These are phyloP conservation scores for Penicillium paradoxum DNA, from an alignment of 495 filamentous ascomycete species.

Conservation along the genomic window DNA sequence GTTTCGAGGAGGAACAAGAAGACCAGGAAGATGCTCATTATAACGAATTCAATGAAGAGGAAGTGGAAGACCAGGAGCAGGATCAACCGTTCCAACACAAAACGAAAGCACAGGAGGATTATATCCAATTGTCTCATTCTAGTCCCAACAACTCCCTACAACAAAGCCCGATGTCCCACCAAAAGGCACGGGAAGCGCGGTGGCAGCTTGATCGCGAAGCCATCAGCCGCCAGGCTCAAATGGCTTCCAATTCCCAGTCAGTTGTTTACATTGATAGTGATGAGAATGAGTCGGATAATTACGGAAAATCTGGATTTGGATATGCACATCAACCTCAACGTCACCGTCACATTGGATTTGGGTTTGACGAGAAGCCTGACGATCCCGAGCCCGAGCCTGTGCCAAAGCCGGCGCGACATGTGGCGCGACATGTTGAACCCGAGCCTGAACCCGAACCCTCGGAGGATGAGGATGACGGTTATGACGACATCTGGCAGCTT, in stretches of 20 bases:
- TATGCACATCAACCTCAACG: conserved; percentile 11
- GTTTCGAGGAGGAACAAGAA: not conserved
- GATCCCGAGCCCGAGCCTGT: not conserved
- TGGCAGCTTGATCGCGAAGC: conserved; percentile 50
- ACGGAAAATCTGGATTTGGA: not conserved
- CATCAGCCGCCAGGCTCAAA: conserved; percentile 46
- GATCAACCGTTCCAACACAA: not conserved
- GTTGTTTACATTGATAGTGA: conserved; percentile 51
- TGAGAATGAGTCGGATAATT: conserved; percentile 17
- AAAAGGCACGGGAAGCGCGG: conserved; percentile 10
- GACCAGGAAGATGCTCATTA: not conserved
- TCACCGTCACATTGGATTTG: conserved; percentile 17
- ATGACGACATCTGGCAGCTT: conserved; percentile 44
- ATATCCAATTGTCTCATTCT: conserved; percentile 1
- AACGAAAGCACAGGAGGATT: not conserved
- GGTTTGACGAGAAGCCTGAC: conserved; percentile 2
- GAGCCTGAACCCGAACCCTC: conserved; percentile 7
- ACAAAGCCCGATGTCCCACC: not conserved
- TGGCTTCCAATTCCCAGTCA: conserved; percentile 39
- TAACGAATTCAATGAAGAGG: conserved; percentile 4
- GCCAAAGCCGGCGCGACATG: not conserved
- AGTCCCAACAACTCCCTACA: not conserved
- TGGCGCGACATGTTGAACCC: not conserved
- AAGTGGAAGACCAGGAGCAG: not conserved
- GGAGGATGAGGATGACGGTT: conserved; percentile 30